phyloP scores from a whole-genome alignment of 2,329 filamentous ascomycete genomes.

The Claviceps lovelessii region DNA sequence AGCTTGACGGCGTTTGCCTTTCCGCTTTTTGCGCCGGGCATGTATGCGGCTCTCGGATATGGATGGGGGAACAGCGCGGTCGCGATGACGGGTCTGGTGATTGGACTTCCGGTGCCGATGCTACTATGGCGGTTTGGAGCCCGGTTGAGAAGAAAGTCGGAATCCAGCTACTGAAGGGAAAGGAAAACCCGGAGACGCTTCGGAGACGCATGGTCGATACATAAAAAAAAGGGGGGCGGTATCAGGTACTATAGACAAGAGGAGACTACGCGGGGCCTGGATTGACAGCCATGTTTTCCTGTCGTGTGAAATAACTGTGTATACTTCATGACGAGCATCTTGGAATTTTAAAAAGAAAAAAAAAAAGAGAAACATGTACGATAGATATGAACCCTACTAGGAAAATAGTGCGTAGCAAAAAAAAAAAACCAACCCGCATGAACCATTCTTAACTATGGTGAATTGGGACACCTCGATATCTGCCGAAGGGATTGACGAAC shows the following conservation, averaged over 20 bases:
- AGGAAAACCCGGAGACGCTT: too few species aligned
- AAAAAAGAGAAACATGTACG: neutral
- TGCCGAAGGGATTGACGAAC: too few species aligned
- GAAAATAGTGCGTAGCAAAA: neutral
- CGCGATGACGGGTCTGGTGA: neutral
- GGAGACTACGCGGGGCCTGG: neutral
- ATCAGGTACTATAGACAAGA: neutral
- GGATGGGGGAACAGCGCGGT: constrained; percentile 20
- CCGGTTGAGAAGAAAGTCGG: neutral
- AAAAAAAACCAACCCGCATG: too few species aligned
- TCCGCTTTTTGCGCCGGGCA: constrained; percentile 29
- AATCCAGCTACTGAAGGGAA: neutral
- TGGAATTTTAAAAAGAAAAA: neutral
- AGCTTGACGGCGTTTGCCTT: constrained; percentile 32
- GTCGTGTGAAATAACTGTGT: neutral
- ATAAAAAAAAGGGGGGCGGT: neutral
- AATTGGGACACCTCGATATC: too few species aligned
- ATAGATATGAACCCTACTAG: neutral
- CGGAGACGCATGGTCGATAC: neutral
- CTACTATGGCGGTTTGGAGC: neutral
- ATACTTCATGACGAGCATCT: neutral
- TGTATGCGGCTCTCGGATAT: constrained; percentile 15
- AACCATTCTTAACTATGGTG: too few species aligned
- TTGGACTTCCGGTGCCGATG: neutral
- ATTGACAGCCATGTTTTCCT: neutral